Percentiles rank a stretch among this genome's conserved stretches.
Evolutionary conservation across 2,329 filamentous ascomycete genomes (phyloP).

Genomic region (Thielaviopsis euricoi): DNA sequence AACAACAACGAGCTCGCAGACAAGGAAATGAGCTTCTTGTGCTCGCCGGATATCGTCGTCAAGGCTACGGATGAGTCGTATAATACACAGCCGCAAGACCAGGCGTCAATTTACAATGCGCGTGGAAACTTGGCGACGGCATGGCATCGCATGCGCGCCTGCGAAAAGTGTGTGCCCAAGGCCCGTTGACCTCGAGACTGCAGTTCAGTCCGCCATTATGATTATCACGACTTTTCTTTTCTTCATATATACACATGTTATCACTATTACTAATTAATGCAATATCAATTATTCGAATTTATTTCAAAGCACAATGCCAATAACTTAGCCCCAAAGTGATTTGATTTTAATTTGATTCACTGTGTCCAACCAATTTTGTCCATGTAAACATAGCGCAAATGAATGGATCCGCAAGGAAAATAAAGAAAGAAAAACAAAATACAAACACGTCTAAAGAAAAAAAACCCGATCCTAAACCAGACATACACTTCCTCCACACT

Average conservation of each 20-base stretch:
- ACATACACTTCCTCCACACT: not conserved
- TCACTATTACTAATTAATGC: too few relatives aligned
- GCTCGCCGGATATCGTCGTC: conserved; percentile 36
- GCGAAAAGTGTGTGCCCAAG: conserved; percentile 16
- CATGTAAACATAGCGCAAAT: too few relatives aligned
- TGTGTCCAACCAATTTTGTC: too few relatives aligned
- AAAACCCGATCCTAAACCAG: not conserved
- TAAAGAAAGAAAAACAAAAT: not conserved
- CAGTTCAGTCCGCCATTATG: too few relatives aligned
- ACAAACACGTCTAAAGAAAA: not conserved
- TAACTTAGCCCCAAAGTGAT: too few relatives aligned
- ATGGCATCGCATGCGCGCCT: conserved; percentile 41
- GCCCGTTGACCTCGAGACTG: not conserved
- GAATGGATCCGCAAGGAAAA: too few relatives aligned
- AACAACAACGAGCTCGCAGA: too few relatives aligned
- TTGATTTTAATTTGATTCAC: too few relatives aligned
- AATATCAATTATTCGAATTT: too few relatives aligned
- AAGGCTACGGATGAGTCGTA: conserved; percentile 52
- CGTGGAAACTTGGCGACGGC: conserved; percentile 50
- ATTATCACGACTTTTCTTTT: too few relatives aligned
- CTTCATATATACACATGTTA: too few relatives aligned
- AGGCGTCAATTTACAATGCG: conserved; percentile 44
- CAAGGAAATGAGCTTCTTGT: conserved; percentile 19
- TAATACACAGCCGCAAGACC: conserved; percentile 47
- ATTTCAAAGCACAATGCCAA: too few relatives aligned